Evolutionary conservation across 2,329 filamentous ascomycete genomes (phyloP).

Genomic region (Monascus ruber): DNA sequence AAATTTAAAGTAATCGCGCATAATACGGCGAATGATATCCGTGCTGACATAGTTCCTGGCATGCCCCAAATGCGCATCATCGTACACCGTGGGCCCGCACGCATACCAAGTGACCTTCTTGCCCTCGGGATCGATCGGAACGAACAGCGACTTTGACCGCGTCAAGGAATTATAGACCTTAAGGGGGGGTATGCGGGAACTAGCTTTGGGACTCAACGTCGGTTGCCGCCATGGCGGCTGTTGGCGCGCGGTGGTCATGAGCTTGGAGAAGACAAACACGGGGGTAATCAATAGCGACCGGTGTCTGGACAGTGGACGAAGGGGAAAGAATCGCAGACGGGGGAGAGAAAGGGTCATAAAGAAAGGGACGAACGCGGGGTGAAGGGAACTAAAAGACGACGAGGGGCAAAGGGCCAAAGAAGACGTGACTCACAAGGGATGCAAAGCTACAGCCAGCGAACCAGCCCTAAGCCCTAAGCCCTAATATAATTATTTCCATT

Average conservation of each 20-base stretch:
- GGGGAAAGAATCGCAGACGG: constrained; percentile 13
- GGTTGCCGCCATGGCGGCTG: constrained; percentile 37
- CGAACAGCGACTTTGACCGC: constrained; percentile 60
- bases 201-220: constrained; percentile 16
- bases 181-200: constrained; percentile 42
- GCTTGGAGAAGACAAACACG: constrained; percentile 9
- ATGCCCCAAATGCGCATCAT: constrained; percentile 71
- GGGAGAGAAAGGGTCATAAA: constrained; percentile 12
- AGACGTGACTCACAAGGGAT: constrained; percentile 8
- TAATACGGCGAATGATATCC: constrained; percentile 73
- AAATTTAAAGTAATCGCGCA: constrained; percentile 73
- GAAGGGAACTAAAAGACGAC: not conserved
- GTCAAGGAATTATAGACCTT: constrained; percentile 74
- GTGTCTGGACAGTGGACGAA: constrained; percentile 7
- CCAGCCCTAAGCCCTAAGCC: constrained; percentile 15
- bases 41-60: constrained; percentile 85
- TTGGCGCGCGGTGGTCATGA: constrained; percentile 24
- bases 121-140: constrained; percentile 56
- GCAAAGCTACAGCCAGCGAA: constrained; percentile 1
- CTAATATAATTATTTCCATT: not conserved
- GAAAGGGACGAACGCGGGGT: not conserved
- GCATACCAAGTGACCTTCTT: constrained; percentile 74
- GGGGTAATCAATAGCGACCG: constrained; percentile 6
- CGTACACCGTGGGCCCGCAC: constrained; percentile 79
- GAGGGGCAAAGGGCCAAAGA: constrained; percentile 4